Evolutionary conservation across 2,329 filamentous ascomycete genomes (phyloP), one percentile per base, ranked within the genome.

Genomic region (Ramichloridium luteum): DNA sequence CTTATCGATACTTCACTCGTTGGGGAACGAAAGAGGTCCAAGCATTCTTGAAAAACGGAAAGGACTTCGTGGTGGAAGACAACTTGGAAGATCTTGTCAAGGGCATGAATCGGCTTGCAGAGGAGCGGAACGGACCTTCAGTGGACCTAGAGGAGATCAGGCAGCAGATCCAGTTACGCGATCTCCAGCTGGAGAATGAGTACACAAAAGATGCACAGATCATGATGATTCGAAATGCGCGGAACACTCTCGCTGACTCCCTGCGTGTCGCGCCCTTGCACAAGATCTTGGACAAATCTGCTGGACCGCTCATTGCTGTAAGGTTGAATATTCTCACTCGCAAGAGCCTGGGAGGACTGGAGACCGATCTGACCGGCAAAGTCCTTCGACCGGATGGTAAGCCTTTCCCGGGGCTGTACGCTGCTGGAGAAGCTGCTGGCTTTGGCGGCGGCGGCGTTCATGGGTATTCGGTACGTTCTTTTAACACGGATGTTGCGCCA

Each of bases 391-490:
- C 55, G 1, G 57, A 64, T 15, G 70, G 70, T 56, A 57, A 6
- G 5, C 40, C 49, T 0, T 74, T 75, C 44, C 58, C 64, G 0
- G 70, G 70, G 0, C 44, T 76, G 10, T 76, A 74, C 34, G 70
- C 72, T 1, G 72, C 71, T 0, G 72, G 72, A 4, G 72, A 76
- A 47, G 68, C 58, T 1, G 70, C 71, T 0, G 72, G 72, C 0
- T 76, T 76, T 35, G 72, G 72, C 0, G 72, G 72, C 2, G 72
- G 72, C 2, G 72, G 72, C 11, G 67, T 75, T 1, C 72, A 76
- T 41, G 72, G 72, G 0, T 75, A 76, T 43, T 72, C 20, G 20
- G 20, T 23, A 23, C 8, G 20, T 23, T 23, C 8, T 23, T n/a
- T n/a, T n/a, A n/a, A n/a, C n/a, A n/a, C n/a, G n/a, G n/a, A n/a